These are phyloP conservation scores for Parafenestella ontariensis DNA, from an alignment of 2,329 filamentous ascomycete species.

Conservation along the genomic window DNA sequence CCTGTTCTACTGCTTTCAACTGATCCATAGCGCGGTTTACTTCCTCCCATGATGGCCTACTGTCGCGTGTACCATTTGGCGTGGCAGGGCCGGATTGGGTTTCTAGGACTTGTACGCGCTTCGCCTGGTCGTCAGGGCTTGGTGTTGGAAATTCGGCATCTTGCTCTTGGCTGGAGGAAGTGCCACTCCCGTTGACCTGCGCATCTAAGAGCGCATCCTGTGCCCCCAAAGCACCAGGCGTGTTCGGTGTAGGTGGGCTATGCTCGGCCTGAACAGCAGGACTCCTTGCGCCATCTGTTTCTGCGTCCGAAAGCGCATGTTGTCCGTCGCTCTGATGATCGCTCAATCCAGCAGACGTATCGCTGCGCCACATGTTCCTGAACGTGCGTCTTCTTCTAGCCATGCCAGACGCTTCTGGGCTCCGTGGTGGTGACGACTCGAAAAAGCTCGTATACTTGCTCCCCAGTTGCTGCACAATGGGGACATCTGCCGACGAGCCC, in stretches of 20 bases:
- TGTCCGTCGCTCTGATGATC: constrained; percentile 44
- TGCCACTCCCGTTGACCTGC: constrained; percentile 17
- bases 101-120: constrained; percentile 40
- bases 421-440: constrained; percentile 42
- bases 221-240: constrained; percentile 14
- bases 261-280: constrained; percentile 36
- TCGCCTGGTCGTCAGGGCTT: constrained; percentile 32
- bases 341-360: constrained; percentile 39
- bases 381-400: constrained; percentile 41
- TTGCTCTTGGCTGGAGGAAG: constrained; percentile 1
- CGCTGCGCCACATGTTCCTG: constrained; percentile 44
- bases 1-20: constrained; percentile 39
- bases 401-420: constrained; percentile 36
- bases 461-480: constrained; percentile 55
- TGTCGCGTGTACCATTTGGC: constrained; percentile 51
- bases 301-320: constrained; percentile 34
- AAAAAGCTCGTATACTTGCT: constrained; percentile 46
- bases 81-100: constrained; percentile 55
- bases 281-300: constrained; percentile 43
- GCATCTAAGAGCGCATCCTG: constrained; percentile 5
- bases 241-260: constrained; percentile 44
- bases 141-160: constrained; percentile 8
- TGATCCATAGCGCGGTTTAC: constrained; percentile 44
- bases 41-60: constrained; percentile 46
- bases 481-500: constrained; percentile 50